phyloP scores from a whole-genome alignment of 257 asterid genomes.

The Coffea canephora region DNA sequence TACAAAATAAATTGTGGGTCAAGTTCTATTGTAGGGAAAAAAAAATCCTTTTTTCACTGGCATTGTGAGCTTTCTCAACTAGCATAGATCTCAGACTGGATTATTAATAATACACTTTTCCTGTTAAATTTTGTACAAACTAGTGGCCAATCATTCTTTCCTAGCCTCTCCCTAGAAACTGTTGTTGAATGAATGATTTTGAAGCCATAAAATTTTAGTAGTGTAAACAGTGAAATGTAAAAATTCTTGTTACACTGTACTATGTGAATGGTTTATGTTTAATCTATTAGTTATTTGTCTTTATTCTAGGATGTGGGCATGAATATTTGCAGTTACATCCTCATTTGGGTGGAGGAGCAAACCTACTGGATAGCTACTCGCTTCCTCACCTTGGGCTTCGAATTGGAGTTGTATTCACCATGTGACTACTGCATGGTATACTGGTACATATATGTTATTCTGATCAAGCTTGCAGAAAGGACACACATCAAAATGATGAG shows the following conservation, averaged over 20 bases:
- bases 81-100: background rate
- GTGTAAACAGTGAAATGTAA: too few species aligned
- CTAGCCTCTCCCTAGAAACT: background rate
- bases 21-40: background rate
- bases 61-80: background rate
- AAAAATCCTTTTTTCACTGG: background rate
- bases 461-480: constrained; percentile 95
- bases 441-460: constrained; percentile 84
- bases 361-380: constrained; percentile 97
- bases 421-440: constrained; percentile 98
- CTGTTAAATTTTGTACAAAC: background rate
- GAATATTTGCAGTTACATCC: constrained; percentile 75
- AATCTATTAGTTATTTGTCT: background rate
- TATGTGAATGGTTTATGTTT: background rate
- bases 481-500: constrained; percentile 70
- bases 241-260: background rate
- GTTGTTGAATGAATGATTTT: background rate
- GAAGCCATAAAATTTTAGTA: background rate
- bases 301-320: constrained; percentile 49
- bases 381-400: constrained; percentile 86
- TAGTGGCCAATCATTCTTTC: background rate
- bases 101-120: background rate
- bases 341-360: constrained; percentile 94
- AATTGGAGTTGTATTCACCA: constrained; percentile 81
- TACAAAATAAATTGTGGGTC: too few species aligned